Evolutionary conservation across 495 filamentous ascomycete species (phyloP).

Genomic region (Haplographium delicatum): DNA sequence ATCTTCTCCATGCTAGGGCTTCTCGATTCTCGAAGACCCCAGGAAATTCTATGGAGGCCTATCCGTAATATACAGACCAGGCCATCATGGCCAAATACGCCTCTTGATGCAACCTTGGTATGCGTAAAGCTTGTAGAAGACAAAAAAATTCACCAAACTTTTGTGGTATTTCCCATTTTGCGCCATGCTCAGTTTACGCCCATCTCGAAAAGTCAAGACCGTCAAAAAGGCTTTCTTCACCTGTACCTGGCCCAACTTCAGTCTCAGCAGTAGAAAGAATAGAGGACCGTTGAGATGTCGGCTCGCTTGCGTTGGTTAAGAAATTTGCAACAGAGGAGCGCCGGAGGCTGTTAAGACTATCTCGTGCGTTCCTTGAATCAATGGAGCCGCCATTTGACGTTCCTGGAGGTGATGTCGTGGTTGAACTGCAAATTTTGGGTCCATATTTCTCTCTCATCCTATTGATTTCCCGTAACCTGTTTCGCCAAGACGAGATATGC

Average conservation of each 20-base stretch:
- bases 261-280: constrained; percentile 47
- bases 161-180: constrained; percentile 13
- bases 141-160: constrained; percentile 4
- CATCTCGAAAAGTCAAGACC: constrained; percentile 59
- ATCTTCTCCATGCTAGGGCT: too few species aligned
- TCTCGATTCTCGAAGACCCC: not conserved
- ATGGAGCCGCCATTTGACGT: constrained; percentile 26
- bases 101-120: not conserved
- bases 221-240: constrained; percentile 45
- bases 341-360: constrained; percentile 45
- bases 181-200: too few species aligned
- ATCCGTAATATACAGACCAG: not conserved
- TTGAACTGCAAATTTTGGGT: constrained; percentile 7
- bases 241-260: constrained; percentile 31
- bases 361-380: constrained; percentile 36
- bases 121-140: not conserved
- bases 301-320: constrained; percentile 42
- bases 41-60: not conserved
- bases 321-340: constrained; percentile 51
- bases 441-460: constrained; percentile 64
- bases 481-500: constrained; percentile 84
- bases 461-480: constrained; percentile 78
- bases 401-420: constrained; percentile 33
- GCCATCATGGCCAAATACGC: not conserved
- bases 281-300: constrained; percentile 44